Evolutionary conservation across 257 asterid genomes (phyloP).

Genomic region (Pogostemon cablin): DNA sequence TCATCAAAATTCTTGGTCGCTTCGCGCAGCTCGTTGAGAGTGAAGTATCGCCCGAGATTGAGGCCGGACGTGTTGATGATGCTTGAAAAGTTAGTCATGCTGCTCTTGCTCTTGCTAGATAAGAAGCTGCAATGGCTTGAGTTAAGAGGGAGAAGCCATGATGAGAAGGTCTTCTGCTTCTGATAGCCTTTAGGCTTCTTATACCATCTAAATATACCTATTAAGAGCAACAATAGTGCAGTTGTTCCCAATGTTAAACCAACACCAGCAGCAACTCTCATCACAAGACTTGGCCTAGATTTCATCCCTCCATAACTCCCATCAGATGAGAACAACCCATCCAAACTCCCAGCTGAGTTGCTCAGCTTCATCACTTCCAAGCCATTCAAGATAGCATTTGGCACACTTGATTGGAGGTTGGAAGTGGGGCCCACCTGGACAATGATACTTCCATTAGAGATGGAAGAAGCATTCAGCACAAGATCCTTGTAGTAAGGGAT

Average conservation of each 20-base stretch:
- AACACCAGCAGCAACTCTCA: constrained; percentile 54
- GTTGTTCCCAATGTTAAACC: constrained; percentile 53
- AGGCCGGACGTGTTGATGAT: constrained; percentile 51
- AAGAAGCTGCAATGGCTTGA: constrained; percentile 71
- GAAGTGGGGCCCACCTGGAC: constrained; percentile 78
- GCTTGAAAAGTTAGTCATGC: constrained; percentile 56
- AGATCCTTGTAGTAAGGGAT: constrained; percentile 78
- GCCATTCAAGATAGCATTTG: constrained; percentile 87
- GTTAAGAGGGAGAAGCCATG: constrained; percentile 84
- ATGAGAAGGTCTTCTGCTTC: constrained; percentile 77
- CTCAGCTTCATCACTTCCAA: constrained; percentile 91
- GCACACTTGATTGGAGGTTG: constrained; percentile 46
- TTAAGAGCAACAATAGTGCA: constrained; percentile 40
- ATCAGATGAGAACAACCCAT: constrained; percentile 69
- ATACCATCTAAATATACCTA: constrained; percentile 38
- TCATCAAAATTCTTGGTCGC: constrained; percentile 85
- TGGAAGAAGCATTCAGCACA: constrained; percentile 63
- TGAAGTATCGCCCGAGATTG: constrained; percentile 66
- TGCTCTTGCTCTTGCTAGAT: constrained; percentile 66
- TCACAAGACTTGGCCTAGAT: constrained; percentile 21
- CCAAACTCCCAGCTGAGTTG: constrained; percentile 78
- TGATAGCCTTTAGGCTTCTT: constrained; percentile 59
- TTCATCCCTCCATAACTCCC: constrained; percentile 34
- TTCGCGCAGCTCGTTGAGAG: constrained; percentile 56
- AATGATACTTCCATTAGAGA: constrained; percentile 51